Percentiles rank a stretch among this genome's conserved stretches.
These are phyloP conservation scores for Epichloe gansuensis DNA, from an alignment of 2,329 filamentous ascomycete species.

Conservation along the genomic window DNA sequence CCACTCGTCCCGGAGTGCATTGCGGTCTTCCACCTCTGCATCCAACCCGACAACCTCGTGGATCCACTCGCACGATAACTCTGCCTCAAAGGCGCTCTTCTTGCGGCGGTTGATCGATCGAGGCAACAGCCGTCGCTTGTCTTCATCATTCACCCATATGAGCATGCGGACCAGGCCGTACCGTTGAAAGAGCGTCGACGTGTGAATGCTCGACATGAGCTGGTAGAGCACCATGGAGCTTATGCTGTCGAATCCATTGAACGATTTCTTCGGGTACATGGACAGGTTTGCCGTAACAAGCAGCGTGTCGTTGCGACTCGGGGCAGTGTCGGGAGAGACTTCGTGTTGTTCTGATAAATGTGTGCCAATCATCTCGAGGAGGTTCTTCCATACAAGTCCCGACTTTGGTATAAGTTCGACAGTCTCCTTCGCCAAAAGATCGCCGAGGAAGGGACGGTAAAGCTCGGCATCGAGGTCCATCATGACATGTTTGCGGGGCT, in stretches of 20 bases:
- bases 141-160: conserved; percentile 53
- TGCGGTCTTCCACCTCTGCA: conserved; percentile 15
- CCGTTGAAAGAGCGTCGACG: conserved; percentile 51
- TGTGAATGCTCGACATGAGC: conserved; percentile 46
- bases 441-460: conserved; percentile 49
- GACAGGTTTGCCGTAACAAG: conserved; percentile 60
- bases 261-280: conserved; percentile 37
- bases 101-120: conserved; percentile 41
- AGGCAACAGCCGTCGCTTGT: conserved; percentile 49
- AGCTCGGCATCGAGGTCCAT: conserved; percentile 55
- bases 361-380: conserved; percentile 37
- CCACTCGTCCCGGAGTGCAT: conserved; percentile 30
- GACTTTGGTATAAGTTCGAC: conserved; percentile 41
- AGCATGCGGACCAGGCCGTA: conserved; percentile 75
- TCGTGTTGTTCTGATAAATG: conserved; percentile 43
- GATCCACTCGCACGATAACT: conserved; percentile 47
- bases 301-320: conserved; percentile 55
- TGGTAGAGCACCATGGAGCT: conserved; percentile 47
- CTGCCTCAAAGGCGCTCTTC: conserved; percentile 45
- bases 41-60: conserved; percentile 42
- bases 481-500: conserved; percentile 73
- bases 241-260: conserved; percentile 42
- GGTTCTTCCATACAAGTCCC: conserved; percentile 48
- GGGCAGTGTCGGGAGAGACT: conserved; percentile 24
- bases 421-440: conserved; percentile 38